A percentile compares a stretch with the other conserved stretches of the same genome.
Conservation (phyloP, 805 yeast genomes). For the Pichia rugopelliculosa region DNA sequence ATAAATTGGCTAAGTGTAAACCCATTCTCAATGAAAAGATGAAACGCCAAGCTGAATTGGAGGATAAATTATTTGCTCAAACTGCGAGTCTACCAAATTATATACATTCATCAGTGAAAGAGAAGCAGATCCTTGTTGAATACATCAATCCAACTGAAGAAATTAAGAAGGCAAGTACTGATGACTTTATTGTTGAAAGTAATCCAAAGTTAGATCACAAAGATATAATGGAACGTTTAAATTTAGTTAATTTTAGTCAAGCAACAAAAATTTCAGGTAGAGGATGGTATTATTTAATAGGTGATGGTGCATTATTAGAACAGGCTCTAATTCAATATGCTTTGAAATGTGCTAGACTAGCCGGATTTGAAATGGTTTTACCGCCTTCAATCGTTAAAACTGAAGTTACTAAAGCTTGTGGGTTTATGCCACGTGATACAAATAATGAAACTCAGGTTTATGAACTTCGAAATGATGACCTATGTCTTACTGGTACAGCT, state of each 20-base stretch:
- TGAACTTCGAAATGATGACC: slow-evolving; percentile 37
- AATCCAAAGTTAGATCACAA: slow-evolving; percentile 48
- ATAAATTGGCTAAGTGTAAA: slow-evolving; percentile 21
- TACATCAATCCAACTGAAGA: slow-evolving; percentile 42
- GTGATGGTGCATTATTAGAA: slow-evolving; percentile 83
- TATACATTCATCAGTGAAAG: slow-evolving; percentile 41
- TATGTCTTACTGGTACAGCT: slow-evolving; percentile 87
- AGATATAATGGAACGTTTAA: slow-evolving; percentile 57
- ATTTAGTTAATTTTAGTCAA: slow-evolving; percentile 57
- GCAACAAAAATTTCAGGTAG: slow-evolving; percentile 74
- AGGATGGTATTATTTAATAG: slow-evolving; percentile 82
- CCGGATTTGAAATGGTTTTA: slow-evolving; percentile 61
- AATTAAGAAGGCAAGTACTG: slow-evolving; percentile 15
- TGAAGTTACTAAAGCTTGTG: slow-evolving; percentile 81
- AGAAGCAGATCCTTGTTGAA: slow-evolving; percentile 37
- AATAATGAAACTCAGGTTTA: slow-evolving; percentile 84
- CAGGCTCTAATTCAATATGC: slow-evolving; percentile 85
- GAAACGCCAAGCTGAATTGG: slow-evolving; percentile 22
- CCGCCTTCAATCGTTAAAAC: slow-evolving; percentile 85
- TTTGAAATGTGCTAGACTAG: slow-evolving; percentile 50
- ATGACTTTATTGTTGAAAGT: slow-evolving; percentile 1
- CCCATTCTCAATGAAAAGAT: slow-evolving; percentile 25
- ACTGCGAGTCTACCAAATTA: slow-evolving; percentile 59
- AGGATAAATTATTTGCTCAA: slow-evolving; percentile 30
- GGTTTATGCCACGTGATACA: slow-evolving; percentile 87